Base-by-base conservation (phyloP, 2,329 filamentous ascomycete genomes). In the Aspergillus fructus region DNA sequence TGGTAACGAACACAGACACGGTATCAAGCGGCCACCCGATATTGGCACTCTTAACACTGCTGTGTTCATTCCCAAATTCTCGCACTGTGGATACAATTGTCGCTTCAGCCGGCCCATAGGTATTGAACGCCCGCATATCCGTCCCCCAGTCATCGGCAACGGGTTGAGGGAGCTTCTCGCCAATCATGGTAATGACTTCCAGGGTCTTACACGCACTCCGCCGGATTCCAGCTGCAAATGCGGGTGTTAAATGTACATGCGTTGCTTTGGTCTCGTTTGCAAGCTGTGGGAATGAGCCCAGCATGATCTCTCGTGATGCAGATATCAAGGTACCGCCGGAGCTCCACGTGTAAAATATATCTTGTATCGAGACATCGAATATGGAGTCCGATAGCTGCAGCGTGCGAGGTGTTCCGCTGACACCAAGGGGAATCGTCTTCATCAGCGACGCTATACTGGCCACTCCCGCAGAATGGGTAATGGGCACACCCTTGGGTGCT, bases 281-380 rank as follows among this genome's bases (percentile, higher is more conserved):
- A n/a, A 72, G 62, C 17, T 62, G 57, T 0, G 65, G 30, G 34
- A 71, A 71, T 2, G 66, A 67, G 11, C 65, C 63, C 7, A 73
- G 64, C 62, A 70, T 67, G 21, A 70, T 61, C 33, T 70, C 68
- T 47, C 64, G 58, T 4, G 67, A 61, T 4, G 62, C 66, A 30
- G 66, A 66, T 21, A 70, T 67, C 3, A 71, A 50, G 9, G 63
- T 61, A 34, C 68, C 68, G 27, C 68, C 69, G 5, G 67, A 7
- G 2, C 63, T 60, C 69, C 68, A 71, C 0, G 69, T 67, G 49
- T 69, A 71, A 56, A 71, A 71, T 17, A 71, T 49, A 53, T 73
- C 71, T 48, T 72, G 69, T 15, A 73, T 66, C 21, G 74, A 78
- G 11, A 76, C 75, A 55, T 77, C 75, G 47, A 78, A 77, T 17